phyloP scores from a whole-genome alignment of 495 filamentous ascomycete genomes.

The Bombardia bombarda region DNA sequence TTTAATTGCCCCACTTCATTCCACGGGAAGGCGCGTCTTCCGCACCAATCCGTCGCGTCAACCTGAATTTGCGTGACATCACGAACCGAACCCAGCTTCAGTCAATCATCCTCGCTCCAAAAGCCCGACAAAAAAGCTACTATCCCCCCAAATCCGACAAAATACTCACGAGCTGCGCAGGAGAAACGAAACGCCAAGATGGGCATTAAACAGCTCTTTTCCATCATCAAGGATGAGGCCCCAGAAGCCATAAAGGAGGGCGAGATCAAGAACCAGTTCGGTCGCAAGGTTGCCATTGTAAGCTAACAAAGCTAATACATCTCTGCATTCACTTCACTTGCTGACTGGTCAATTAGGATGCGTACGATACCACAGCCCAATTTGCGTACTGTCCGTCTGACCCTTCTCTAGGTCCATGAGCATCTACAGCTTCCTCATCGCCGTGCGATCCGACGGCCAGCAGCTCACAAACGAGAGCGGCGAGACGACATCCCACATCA shows the following conservation, averaged over 20 bases:
- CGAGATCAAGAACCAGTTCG: conserved; percentile 98
- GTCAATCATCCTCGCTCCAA: not conserved
- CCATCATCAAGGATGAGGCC: conserved; percentile 83
- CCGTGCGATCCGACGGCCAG: conserved; percentile 91
- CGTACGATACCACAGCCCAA: conserved; percentile 47
- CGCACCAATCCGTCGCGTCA: conserved; percentile 7
- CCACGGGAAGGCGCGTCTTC: conserved; percentile 14
- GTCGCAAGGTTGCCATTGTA: conserved; percentile 94
- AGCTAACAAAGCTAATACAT: conserved; percentile 23
- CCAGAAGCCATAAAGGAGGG: conserved; percentile 91
- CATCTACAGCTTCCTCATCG: conserved; percentile 97
- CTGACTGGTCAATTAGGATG: conserved; percentile 54
- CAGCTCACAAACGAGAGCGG: conserved; percentile 89
- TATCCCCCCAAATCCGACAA: not conserved
- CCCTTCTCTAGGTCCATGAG: conserved; percentile 71
- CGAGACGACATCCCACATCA: conserved; percentile 93
- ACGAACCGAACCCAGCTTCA: conserved; percentile 5
- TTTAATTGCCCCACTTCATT: conserved; percentile 19
- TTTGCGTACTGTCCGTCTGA: not conserved
- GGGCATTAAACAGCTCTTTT: conserved; percentile 88
- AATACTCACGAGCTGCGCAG: not conserved
- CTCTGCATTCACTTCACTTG: not conserved
- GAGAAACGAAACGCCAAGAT: conserved; percentile 35
- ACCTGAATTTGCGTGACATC: conserved; percentile 16
- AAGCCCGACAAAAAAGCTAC: not conserved